phyloP scores from a whole-genome alignment of 2,329 filamentous ascomycete species.

The Aspergillus sp. region DNA sequence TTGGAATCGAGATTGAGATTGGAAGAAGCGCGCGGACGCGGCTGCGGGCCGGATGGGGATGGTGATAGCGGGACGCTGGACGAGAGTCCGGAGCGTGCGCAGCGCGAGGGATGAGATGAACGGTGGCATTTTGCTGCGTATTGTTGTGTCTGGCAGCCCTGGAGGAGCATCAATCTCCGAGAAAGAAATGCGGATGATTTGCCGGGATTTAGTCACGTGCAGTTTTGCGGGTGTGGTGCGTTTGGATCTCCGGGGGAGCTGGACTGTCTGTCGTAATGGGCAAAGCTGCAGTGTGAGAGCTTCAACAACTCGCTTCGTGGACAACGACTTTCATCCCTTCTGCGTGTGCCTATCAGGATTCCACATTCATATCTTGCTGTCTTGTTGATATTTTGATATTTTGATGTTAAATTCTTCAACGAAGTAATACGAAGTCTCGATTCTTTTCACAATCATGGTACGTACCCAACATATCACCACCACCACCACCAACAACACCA shows the following conservation, averaged over 20 bases:
- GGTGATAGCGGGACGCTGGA: slow-evolving; percentile 18
- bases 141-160: background rate
- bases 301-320: slow-evolving; percentile 11
- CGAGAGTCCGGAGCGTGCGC: slow-evolving; percentile 26
- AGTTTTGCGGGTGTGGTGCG: slow-evolving; percentile 18
- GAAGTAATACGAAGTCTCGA: no score
- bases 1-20: slow-evolving; percentile 15
- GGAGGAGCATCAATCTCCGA: background rate
- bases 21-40: no score
- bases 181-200: background rate
- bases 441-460: slow-evolving; percentile 21
- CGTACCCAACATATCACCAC: slow-evolving; percentile 7
- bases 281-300: slow-evolving; percentile 7
- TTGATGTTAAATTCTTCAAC: no score
- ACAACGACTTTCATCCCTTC: no score
- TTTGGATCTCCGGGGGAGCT: slow-evolving; percentile 26
- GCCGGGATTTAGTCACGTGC: slow-evolving; percentile 16
- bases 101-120: slow-evolving; percentile 27
- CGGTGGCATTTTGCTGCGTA: slow-evolving; percentile 22
- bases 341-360: background rate
- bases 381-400: no score
- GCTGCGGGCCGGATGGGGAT: slow-evolving; percentile 12
- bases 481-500: background rate
- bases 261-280: slow-evolving; percentile 22
- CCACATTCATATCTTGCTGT: background rate